These are phyloP conservation scores for Acrodontium crateriforme DNA, from an alignment of 2,329 filamentous ascomycete genomes.

Conservation along the genomic window DNA sequence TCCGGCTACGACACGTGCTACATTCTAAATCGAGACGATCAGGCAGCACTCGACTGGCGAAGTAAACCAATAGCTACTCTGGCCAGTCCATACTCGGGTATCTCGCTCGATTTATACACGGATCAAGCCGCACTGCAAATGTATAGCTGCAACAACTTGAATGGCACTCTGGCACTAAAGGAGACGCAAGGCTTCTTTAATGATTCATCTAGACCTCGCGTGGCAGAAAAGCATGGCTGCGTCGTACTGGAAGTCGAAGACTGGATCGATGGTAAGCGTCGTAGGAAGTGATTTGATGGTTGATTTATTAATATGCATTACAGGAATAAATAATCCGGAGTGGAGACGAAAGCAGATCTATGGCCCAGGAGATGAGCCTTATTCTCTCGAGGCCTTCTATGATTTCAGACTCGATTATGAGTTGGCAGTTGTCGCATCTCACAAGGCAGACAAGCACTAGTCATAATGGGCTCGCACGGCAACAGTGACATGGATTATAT, in stretches of 20 bases:
- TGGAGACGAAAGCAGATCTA: constrained; percentile 54
- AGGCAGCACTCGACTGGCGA: constrained; percentile 50
- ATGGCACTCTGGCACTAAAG: constrained; percentile 55
- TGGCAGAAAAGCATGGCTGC: constrained; percentile 65
- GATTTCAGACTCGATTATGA: no score
- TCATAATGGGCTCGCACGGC: no score
- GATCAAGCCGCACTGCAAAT: constrained; percentile 84
- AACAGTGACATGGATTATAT: no score
- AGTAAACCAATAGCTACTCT: constrained; percentile 49
- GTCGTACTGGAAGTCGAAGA: constrained; percentile 84
- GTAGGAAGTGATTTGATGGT: no score
- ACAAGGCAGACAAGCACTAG: no score
- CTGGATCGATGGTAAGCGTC: constrained; percentile 79
- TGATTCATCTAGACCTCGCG: constrained; percentile 41
- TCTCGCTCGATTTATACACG: constrained; percentile 64
- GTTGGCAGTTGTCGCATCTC: no score
- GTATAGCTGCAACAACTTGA: constrained; percentile 67
- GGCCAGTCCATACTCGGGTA: constrained; percentile 63
- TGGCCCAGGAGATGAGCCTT: constrained; percentile 29
- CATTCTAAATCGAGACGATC: constrained; percentile 48
- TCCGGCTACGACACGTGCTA: constrained; percentile 73
- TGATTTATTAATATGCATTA: no score
- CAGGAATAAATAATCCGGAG: constrained; percentile 89
- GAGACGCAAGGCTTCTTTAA: constrained; percentile 51
- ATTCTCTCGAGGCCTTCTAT: constrained; percentile 32